These are phyloP conservation scores for Zoysia matrella DNA, from an alignment of 202 grass and related monocot species.

Conservation along the genomic window DNA sequence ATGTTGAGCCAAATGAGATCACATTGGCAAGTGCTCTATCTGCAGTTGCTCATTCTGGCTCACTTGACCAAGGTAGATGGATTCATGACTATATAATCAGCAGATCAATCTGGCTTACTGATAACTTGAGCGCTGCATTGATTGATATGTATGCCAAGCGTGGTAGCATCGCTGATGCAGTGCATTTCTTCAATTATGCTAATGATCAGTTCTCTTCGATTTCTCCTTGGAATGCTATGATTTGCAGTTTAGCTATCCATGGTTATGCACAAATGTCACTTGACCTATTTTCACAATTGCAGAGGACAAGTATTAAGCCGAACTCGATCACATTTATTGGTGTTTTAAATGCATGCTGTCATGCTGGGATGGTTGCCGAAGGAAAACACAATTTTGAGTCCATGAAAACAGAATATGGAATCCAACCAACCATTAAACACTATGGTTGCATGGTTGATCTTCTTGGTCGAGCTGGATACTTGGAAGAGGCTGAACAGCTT, in stretches of 20 bases:
- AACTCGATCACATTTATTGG: constrained; percentile 64
- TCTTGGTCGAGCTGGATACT: constrained; percentile 61
- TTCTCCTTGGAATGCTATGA: constrained; percentile 67
- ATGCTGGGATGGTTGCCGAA: constrained; percentile 53
- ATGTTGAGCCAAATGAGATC: constrained; percentile 47
- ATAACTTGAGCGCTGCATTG: constrained; percentile 48
- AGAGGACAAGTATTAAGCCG: constrained; percentile 46
- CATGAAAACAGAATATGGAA: constrained; percentile 51
- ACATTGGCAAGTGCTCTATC: constrained; percentile 57
- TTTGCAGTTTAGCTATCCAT: constrained; percentile 70
- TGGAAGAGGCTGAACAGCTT: constrained; percentile 63
- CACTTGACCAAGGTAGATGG: constrained; percentile 42
- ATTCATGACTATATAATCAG: constrained; percentile 57
- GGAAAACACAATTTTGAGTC: constrained; percentile 54
- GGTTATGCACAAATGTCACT: constrained; percentile 57
- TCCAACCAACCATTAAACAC: constrained; percentile 69
- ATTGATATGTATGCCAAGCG: constrained; percentile 69
- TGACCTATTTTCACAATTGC: constrained; percentile 55
- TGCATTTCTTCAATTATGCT: constrained; percentile 46
- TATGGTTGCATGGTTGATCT: constrained; percentile 78
- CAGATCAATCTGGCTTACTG: constrained; percentile 34
- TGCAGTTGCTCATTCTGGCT: constrained; percentile 52
- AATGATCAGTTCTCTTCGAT: constrained; percentile 45
- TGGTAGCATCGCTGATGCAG: constrained; percentile 44
- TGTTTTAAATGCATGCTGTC: constrained; percentile 67